Evolutionary conservation across 2,329 filamentous ascomycete species (phyloP).

Genomic region (Neofusicoccum sp.): DNA sequence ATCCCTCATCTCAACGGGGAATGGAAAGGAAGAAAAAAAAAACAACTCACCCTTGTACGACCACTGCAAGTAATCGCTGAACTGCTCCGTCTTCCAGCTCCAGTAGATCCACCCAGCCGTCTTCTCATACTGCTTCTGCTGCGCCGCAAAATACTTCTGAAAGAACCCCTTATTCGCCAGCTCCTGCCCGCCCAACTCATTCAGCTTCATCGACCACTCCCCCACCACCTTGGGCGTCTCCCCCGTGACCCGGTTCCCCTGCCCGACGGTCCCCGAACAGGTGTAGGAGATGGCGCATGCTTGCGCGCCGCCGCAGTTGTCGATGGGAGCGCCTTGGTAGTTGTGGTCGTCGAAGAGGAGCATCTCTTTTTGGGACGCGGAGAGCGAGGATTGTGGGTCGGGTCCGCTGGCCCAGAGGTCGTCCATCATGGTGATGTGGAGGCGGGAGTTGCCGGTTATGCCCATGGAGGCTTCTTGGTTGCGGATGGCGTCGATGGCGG

Average conservation of each 20-base stretch:
- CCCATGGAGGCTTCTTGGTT: slow-evolving; percentile 46
- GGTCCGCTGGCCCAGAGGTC: slow-evolving; percentile 43
- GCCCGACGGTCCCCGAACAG: background rate
- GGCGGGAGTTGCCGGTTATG: slow-evolving; percentile 42
- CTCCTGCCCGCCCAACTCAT: slow-evolving; percentile 20
- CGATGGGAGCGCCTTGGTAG: slow-evolving; percentile 50
- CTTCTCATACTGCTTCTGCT: slow-evolving; percentile 56
- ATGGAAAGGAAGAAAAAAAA: slow-evolving; percentile 27
- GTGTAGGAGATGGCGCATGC: slow-evolving; percentile 37
- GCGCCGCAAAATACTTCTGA: slow-evolving; percentile 56
- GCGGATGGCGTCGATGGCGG: slow-evolving; percentile 48
- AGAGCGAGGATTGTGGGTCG: background rate
- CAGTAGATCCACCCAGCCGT: slow-evolving; percentile 59
- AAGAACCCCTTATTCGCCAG: slow-evolving; percentile 49
- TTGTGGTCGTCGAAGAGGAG: slow-evolving; percentile 56
- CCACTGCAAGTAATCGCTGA: slow-evolving; percentile 39
- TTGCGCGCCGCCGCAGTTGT: slow-evolving; percentile 50
- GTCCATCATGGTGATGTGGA: slow-evolving; percentile 58
- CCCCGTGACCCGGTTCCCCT: background rate
- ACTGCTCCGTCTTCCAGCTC: slow-evolving; percentile 59
- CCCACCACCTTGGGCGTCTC: slow-evolving; percentile 48
- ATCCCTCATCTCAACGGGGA: background rate
- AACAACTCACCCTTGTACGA: slow-evolving; percentile 47
- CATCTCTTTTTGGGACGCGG: background rate
- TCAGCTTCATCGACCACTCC: slow-evolving; percentile 57